Conservation (phyloP, 257 asterid species). For the Nicotiana noctiflora region DNA sequence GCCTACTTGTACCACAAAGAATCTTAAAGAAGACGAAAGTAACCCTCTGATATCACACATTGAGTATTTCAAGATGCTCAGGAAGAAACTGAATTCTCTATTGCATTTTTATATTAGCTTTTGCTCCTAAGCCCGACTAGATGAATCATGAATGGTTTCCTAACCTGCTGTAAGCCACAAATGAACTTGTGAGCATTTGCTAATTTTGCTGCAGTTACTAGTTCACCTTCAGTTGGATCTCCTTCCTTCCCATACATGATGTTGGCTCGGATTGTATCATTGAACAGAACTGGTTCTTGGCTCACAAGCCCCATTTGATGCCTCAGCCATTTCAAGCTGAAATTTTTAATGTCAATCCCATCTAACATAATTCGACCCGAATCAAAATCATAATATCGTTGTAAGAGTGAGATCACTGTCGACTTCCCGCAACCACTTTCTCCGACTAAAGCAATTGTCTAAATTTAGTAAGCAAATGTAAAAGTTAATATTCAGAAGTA, state of each 20-base stretch:
- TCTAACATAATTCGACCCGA: constrained; percentile 53
- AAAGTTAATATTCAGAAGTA: neutral
- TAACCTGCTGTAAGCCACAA: constrained; percentile 50
- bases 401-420: constrained; percentile 50
- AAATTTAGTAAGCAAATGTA: neutral
- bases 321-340: constrained; percentile 59
- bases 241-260: constrained; percentile 63
- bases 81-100: no score
- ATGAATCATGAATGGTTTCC: no score
- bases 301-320: constrained; percentile 76
- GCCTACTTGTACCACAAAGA: no score
- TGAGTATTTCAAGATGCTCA: no score
- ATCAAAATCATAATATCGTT: constrained; percentile 52
- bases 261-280: constrained; percentile 57
- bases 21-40: no score
- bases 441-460: constrained; percentile 73
- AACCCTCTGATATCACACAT: no score
- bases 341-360: constrained; percentile 43
- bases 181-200: constrained; percentile 78
- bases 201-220: constrained; percentile 50
- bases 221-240: constrained; percentile 49
- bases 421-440: constrained; percentile 86
- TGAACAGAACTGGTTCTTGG: constrained; percentile 65
- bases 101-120: no score
- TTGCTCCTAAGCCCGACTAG: no score